phyloP scores from a whole-genome alignment of 2,329 filamentous ascomycete species.

The Ophiostoma sp. region DNA sequence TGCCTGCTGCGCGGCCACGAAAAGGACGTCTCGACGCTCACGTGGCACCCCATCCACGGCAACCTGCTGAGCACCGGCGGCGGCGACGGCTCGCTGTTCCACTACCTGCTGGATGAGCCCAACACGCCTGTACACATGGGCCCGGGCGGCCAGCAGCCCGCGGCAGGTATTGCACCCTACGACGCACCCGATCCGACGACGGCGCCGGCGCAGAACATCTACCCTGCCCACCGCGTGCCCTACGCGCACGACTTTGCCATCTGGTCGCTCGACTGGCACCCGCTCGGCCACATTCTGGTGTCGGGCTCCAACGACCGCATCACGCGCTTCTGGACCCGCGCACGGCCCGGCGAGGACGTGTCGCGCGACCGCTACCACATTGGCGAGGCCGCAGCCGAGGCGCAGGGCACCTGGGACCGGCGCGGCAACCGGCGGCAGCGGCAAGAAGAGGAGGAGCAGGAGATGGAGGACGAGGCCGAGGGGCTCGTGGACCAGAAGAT shows the following conservation, averaged over 20 bases:
- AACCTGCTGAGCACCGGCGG: conserved; percentile 86
- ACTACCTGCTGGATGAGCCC: conserved; percentile 93
- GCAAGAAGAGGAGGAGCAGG: conserved; percentile 89
- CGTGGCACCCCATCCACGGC: conserved; percentile 90
- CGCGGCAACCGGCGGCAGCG: conserved; percentile 70
- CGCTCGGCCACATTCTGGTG: conserved; percentile 87
- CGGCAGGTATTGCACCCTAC: conserved; percentile 69
- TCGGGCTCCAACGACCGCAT: conserved; percentile 95
- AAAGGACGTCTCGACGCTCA: conserved; percentile 86
- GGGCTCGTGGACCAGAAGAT: conserved; percentile 87
- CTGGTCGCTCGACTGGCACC: conserved; percentile 98
- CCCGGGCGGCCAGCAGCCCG: conserved; percentile 48
- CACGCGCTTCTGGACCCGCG: conserved; percentile 92
- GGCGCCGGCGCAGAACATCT: conserved; percentile 81
- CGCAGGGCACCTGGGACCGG: conserved; percentile 88
- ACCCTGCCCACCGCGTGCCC: conserved; percentile 78
- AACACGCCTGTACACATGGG: conserved; percentile 63
- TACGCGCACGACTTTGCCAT: conserved; percentile 93
- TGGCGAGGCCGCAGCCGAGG: conserved; percentile 86
- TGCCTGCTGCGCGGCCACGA: conserved; percentile 89
- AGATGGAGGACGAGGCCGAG: conserved; percentile 88
- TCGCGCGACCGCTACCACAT: conserved; percentile 93
- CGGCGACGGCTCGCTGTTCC: conserved; percentile 80
- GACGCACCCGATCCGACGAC: conserved; percentile 74
- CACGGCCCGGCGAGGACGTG: conserved; percentile 75